phyloP scores from a whole-genome alignment of 768 basidiomycete genomes.

The Pleurotus eryngii region DNA sequence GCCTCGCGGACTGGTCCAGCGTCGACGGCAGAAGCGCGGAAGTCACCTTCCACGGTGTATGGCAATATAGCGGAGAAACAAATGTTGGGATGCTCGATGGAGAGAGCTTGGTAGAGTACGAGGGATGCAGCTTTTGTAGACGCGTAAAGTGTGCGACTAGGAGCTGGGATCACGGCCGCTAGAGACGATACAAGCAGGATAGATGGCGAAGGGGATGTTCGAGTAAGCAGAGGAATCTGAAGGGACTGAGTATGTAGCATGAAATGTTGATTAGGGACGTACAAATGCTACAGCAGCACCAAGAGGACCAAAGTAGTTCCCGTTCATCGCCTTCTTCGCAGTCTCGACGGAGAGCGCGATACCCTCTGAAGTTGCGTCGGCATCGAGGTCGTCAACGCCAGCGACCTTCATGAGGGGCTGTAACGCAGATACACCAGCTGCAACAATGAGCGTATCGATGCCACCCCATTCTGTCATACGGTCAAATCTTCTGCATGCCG shows the following conservation, averaged over 20 bases:
- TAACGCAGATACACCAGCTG: conserved; percentile 82
- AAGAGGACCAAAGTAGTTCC: conserved; percentile 71
- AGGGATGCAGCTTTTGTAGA: conserved; percentile 82
- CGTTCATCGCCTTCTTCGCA: conserved; percentile 50
- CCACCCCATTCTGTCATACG: conserved; percentile 66
- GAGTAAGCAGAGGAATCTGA: conserved; percentile 74
- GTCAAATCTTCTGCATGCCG: background rate
- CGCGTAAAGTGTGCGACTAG: conserved; percentile 80
- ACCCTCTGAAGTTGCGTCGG: conserved; percentile 47
- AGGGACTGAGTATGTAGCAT: background rate
- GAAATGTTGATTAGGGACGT: conserved; percentile 19
- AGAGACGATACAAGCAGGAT: conserved; percentile 78
- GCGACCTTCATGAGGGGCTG: conserved; percentile 73
- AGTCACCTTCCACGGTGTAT: conserved; percentile 70
- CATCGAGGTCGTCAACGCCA: conserved; percentile 39
- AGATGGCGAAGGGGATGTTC: conserved; percentile 63
- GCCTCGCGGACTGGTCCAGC: conserved; percentile 39
- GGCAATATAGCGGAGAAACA: conserved; percentile 62
- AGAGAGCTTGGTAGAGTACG: conserved; percentile 70
- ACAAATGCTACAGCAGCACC: conserved; percentile 72
- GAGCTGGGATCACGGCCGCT: conserved; percentile 79
- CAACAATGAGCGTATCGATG: conserved; percentile 77
- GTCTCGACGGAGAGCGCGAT: conserved; percentile 57
- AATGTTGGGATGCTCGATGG: conserved; percentile 76
- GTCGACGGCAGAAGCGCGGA: conserved; percentile 80